Conservation (phyloP, 2,329 filamentous ascomycete genomes). For the Colletotrichum musae region DNA sequence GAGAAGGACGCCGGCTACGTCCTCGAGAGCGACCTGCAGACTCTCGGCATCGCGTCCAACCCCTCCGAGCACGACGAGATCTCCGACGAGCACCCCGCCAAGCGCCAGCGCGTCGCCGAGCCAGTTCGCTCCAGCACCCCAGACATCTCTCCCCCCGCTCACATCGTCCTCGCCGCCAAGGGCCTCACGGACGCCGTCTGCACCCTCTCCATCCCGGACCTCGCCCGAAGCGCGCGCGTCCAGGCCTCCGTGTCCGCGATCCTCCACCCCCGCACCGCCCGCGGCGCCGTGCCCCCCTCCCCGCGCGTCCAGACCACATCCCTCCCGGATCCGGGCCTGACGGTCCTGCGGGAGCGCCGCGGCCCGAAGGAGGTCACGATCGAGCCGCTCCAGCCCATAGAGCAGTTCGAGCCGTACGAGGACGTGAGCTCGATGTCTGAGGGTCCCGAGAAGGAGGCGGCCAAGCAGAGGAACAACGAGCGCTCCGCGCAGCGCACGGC, state of each 20-base stretch:
- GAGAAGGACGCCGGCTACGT: background rate
- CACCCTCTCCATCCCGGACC: background rate
- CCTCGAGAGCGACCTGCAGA: background rate
- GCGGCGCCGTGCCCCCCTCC: background rate
- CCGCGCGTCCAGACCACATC: background rate
- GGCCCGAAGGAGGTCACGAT: background rate
- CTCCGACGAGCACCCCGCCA: background rate
- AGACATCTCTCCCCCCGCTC: background rate
- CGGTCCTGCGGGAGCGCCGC: background rate
- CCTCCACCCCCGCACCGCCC: background rate
- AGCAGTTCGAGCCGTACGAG: slow-evolving; percentile 39
- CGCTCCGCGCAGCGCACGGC: slow-evolving; percentile 46
- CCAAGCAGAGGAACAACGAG: slow-evolving; percentile 44
- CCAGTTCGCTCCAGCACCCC: background rate
- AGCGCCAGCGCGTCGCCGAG: background rate
- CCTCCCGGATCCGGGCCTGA: too few relatives aligned
- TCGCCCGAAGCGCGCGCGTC: too few relatives aligned
- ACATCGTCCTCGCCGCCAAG: background rate
- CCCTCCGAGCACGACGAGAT: too few relatives aligned
- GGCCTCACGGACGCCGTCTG: background rate
- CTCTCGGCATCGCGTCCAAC: background rate
- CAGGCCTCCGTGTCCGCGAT: background rate
- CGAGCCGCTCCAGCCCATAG: background rate
- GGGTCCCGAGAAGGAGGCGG: slow-evolving; percentile 36
- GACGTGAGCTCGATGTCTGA: slow-evolving; percentile 35